A percentile compares a stretch with the other conserved stretches of the same genome.
Evolutionary conservation across 768 basidiomycete genomes (phyloP).

Genomic region (Nevesoporus exiguus): DNA sequence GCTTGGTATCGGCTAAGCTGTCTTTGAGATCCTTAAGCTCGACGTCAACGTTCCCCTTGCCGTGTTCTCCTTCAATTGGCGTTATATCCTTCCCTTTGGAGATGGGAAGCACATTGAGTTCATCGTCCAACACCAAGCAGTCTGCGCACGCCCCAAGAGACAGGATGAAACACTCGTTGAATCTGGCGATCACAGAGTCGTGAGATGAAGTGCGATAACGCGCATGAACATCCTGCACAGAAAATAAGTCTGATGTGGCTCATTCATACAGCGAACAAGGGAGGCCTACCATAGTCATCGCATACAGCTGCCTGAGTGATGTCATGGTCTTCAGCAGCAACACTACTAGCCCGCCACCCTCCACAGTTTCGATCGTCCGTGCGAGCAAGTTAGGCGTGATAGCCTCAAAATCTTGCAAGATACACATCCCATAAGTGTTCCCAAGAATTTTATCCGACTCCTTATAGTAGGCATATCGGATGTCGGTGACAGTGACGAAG

Average conservation of each 20-base stretch:
- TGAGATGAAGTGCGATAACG: conserved; percentile 92
- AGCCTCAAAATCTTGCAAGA: conserved; percentile 97
- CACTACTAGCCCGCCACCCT: conserved; percentile 89
- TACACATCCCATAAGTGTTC: conserved; percentile 96
- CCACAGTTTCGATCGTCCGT: conserved; percentile 95
- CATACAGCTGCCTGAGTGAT: conserved; percentile 86
- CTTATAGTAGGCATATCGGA: conserved; percentile 98
- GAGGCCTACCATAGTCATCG: conserved; percentile 72
- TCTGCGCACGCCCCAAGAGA: conserved; percentile 92
- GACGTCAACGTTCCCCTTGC: conserved; percentile 49
- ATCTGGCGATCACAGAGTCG: conserved; percentile 85
- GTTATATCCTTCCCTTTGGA: conserved; percentile 92
- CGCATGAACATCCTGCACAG: conserved; percentile 85
- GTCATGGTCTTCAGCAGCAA: conserved; percentile 93
- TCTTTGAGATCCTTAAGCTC: conserved; percentile 80
- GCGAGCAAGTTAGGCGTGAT: conserved; percentile 97
- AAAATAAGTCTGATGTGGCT: neutral
- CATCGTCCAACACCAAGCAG: conserved; percentile 94
- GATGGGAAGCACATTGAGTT: conserved; percentile 94
- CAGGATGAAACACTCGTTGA: conserved; percentile 98
- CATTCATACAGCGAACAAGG: neutral
- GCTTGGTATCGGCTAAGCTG: conserved; percentile 76
- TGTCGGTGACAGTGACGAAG: conserved; percentile 97
- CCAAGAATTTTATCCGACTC: conserved; percentile 96
- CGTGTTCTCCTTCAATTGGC: conserved; percentile 51